These are phyloP conservation scores for Phaeomoniella chlamydospora DNA, from an alignment of 2,329 filamentous ascomycete species.

Conservation along the genomic window DNA sequence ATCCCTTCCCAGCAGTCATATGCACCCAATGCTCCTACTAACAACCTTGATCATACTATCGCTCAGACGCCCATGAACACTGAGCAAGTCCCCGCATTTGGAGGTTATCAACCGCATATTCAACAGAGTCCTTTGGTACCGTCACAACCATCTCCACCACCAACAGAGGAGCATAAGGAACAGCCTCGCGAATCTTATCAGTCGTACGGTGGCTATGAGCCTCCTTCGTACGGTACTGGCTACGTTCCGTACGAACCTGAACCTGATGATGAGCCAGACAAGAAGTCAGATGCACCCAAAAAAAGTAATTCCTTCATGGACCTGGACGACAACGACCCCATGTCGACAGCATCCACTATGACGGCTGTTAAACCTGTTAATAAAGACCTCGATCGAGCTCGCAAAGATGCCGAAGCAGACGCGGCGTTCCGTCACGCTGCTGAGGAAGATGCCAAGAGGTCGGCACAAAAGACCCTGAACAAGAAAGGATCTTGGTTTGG, in stretches of 20 bases:
- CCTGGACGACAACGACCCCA: conserved; percentile 52
- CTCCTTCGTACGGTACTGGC: conserved; percentile 15
- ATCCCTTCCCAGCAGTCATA: not conserved
- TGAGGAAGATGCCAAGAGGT: conserved; percentile 9
- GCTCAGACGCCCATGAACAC: not conserved
- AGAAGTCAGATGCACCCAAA: conserved; percentile 29
- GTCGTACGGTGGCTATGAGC: conserved; percentile 17
- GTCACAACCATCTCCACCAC: not conserved
- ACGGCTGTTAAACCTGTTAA: conserved; percentile 2
- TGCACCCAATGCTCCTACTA: conserved; percentile 7
- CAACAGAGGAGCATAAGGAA: not conserved
- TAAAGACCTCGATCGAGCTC: not conserved
- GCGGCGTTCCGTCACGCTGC: conserved; percentile 13
- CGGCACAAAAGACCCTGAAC: conserved; percentile 24
- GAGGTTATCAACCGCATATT: not conserved
- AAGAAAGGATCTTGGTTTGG: conserved; percentile 47
- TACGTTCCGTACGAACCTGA: conserved; percentile 17
- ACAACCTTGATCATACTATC: not conserved
- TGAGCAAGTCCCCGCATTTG: not conserved
- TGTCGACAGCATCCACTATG: conserved; percentile 5
- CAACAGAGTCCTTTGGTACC: not conserved
- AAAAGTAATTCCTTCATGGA: conserved; percentile 73
- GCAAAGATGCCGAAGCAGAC: conserved; percentile 12
- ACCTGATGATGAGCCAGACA: conserved; percentile 36
- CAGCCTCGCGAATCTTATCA: conserved; percentile 2